Evolutionary conservation across 164 flowering plant species (phyloP), one percentile per base, ranked within the genome.

Genomic region (Magnolia kwangsiensis): DNA sequence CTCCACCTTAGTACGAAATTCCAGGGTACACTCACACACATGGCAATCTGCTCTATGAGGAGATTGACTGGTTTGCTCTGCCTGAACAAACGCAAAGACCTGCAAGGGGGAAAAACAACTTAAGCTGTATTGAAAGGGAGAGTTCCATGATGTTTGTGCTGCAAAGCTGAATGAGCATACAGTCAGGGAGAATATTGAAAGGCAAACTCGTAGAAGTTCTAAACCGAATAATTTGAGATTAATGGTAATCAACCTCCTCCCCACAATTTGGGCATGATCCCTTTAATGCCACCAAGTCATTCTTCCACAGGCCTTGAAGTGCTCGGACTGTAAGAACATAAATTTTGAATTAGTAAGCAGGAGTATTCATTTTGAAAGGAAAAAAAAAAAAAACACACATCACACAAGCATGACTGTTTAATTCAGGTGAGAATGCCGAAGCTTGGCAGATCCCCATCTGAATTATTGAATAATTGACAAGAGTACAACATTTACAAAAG

Each of bases 181-280:
- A 9, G 68, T 14, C 13, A 37, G 58, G 16, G 8, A 66, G 74
- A 72, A 23, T 61, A 58, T 67, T 64, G 11, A 50, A 70, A 20
- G 45, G 19, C 23, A 6, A 64, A 64, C 67, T 14, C 29, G 24
- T 7, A 29, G 45, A 24, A 45, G 27, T 21, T 70, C 72, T 10
- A 70, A 49, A 37, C 45, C 4, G 45, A 3, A 37, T 37, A 37
- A 50, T 70, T 7, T 70, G 72, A 8, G 18, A 70, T 70, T 29
- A 75, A 18, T 29, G 49, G 49, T 11, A 24, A 37, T 71, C 84
- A 71, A 95, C 99, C 97, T 95, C 96, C 79, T 95, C 99, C n/a
- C 93, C 92, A 75, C 98, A 96, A 83, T 86, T 94, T 29, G 99
- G 99, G 83, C 99, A 96, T 68, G 91, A 78, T 20, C 99, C 97